phyloP scores from a whole-genome alignment of 2,329 filamentous ascomycete species.

The Purpureocillium takamizusanense region DNA sequence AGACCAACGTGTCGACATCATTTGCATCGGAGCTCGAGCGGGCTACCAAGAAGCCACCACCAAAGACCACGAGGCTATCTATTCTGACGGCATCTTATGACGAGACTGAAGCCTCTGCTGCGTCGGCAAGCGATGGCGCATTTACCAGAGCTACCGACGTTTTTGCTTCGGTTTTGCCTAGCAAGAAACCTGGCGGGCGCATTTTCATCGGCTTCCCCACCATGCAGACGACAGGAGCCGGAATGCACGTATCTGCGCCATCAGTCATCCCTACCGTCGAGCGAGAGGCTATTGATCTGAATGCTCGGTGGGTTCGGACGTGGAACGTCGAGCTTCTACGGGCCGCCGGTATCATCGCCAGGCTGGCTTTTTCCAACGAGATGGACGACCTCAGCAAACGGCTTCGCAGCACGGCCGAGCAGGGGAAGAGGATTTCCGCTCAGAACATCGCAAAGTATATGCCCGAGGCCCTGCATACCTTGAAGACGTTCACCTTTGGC shows the following conservation, averaged over 20 bases:
- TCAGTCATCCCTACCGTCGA: constrained; percentile 97
- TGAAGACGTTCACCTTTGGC: constrained; percentile 79
- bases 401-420: constrained; percentile 37
- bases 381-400: constrained; percentile 67
- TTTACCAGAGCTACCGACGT: constrained; percentile 61
- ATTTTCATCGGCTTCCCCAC: constrained; percentile 98
- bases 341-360: constrained; percentile 80
- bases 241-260: constrained; percentile 89
- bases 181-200: constrained; percentile 69
- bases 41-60: constrained; percentile 94
- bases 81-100: constrained; percentile 89
- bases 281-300: constrained; percentile 91
- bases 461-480: constrained; percentile 71
- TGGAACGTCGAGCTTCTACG: constrained; percentile 95
- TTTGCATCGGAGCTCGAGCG: constrained; percentile 84
- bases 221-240: constrained; percentile 89
- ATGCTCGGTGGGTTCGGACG: constrained; percentile 85
- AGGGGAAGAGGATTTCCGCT: constrained; percentile 44
- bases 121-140: constrained; percentile 29
- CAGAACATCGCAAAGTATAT: constrained; percentile 59
- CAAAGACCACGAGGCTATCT: constrained; percentile 75
- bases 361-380: constrained; percentile 80
- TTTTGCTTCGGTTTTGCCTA: constrained; percentile 83
- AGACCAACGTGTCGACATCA: constrained; percentile 61
- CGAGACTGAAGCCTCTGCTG: constrained; percentile 59